Evolutionary conservation across 225 moss, liverwort and hornwort species (phyloP), one percentile per base, ranked within the genome.

Genomic region (Bryoerythrophyllum caledonicum): DNA sequence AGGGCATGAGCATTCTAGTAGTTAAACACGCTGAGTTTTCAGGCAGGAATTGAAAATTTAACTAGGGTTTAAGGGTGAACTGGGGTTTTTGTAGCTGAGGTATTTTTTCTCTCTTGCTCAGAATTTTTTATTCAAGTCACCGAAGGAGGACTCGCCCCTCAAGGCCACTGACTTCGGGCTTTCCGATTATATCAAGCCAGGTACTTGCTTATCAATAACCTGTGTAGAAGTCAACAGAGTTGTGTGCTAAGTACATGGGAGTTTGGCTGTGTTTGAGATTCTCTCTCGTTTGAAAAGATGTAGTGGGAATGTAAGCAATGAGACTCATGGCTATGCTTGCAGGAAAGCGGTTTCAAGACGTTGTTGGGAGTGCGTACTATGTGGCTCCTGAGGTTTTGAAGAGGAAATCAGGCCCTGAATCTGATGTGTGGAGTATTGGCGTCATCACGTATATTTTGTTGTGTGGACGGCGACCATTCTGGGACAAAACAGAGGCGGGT

Each of bases 351-450:
- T 84, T 87, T 10, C 84, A 87, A 79, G 87, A 87, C 58, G 84
- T 87, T 28, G 87, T 87, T 51, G 87, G 87, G 56, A 87, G 87
- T 72, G 87, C 87, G 1, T 87, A 87, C 74, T 87, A 87, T 58
- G 87, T 87, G 74, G 87, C 87, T 74, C 87, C 87, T 44, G 87
- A 87, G 51, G 87, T 87, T 21, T 71, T 87, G 30, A 84, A 80
- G 77, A 70, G 84, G 20, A 84, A 84, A 65, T 87, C 84, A 35
- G 84, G 84, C 4, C 84, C 84, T 1, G 87, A 87, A 72, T 84
- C 87, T 37, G 87, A 87, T 72, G 87, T 87, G 24, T 87, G 87
- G 87, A 87, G 87, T 71, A 87, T 87, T 26, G 87, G 87, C 28
- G 87, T 87, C 53, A 87, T 87, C 4, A 87, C 87, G 8, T 87